phyloP scores from a whole-genome alignment of 768 basidiomycete species.

The Melanogaster broomeanus region DNA sequence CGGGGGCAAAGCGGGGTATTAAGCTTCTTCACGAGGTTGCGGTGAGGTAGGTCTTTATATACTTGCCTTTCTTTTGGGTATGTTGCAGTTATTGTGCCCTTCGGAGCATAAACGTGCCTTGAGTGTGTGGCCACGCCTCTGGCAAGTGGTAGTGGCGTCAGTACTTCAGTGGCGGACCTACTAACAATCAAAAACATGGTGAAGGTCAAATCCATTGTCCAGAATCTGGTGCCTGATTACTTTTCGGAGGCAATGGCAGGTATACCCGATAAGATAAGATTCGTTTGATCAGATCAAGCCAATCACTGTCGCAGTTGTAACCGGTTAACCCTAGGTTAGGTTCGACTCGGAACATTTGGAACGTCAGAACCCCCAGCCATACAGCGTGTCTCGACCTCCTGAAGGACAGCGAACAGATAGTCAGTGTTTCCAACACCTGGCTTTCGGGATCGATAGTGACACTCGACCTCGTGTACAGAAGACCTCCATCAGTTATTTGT shows the following conservation, averaged over 20 bases:
- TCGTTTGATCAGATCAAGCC: neutral
- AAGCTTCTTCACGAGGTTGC: constrained; percentile 17
- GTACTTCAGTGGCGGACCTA: neutral
- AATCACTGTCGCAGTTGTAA: no score
- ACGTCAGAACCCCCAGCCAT: no score
- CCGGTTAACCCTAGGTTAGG: no score
- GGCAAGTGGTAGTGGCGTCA: no score
- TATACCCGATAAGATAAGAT: constrained; percentile 10
- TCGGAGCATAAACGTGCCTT: constrained; percentile 4
- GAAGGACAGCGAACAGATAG: no score
- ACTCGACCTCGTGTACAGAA: neutral
- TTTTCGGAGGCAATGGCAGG: neutral
- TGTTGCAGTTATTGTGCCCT: constrained; percentile 2
- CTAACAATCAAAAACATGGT: constrained; percentile 6
- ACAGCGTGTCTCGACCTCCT: neutral
- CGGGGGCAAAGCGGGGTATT: constrained; percentile 18
- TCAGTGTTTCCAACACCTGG: neutral
- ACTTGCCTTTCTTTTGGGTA: neutral
- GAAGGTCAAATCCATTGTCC: neutral
- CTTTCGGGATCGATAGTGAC: neutral
- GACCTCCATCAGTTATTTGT: neutral
- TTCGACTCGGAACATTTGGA: no score
- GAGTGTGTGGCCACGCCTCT: constrained; percentile 1
- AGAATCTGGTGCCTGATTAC: constrained; percentile 4
- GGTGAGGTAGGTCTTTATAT: constrained; percentile 10